A percentile compares a stretch with the other conserved stretches of the same genome.
phyloP scores from a whole-genome alignment of 805 yeast genomes.

The Maudiozyma barnettii region DNA sequence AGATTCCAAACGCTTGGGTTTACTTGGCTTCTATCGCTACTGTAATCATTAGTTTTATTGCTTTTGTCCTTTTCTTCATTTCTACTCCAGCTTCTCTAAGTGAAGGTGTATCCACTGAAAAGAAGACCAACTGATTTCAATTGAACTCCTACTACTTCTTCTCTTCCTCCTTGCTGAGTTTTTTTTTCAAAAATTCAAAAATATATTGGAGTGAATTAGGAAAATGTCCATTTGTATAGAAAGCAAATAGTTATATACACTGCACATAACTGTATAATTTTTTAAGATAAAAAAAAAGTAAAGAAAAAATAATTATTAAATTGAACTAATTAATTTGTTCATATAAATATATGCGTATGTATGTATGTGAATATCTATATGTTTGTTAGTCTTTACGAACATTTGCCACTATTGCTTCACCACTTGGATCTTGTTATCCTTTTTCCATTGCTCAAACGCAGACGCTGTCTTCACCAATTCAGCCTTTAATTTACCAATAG shows the following conservation, averaged over 20 bases:
- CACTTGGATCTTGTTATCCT: constrained; percentile 29
- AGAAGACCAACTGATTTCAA: constrained; percentile 14
- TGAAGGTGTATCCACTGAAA: constrained; percentile 8
- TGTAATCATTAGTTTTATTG: constrained; percentile 68
- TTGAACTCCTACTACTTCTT: neutral
- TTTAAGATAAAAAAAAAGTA: neutral
- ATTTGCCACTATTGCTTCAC: constrained; percentile 17
- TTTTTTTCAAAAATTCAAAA: neutral
- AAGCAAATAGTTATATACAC: neutral
- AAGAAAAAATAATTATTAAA: neutral
- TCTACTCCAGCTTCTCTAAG: constrained; percentile 13
- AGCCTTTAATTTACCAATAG: constrained; percentile 23
- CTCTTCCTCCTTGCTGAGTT: neutral
- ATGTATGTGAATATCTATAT: neutral
- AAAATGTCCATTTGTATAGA: neutral
- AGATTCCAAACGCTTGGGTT: constrained; percentile 87
- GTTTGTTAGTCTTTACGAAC: neutral
- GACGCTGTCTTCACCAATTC: constrained; percentile 24
- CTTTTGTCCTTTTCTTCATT: constrained; percentile 59
- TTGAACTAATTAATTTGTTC: neutral
- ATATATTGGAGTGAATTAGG: neutral
- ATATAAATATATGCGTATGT: neutral
- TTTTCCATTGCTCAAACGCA: constrained; percentile 29
- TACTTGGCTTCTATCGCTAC: constrained; percentile 62
- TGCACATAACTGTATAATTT: neutral